These are phyloP conservation scores for Tricholomella constricta DNA, from an alignment of 768 basidiomycete species.

Conservation along the genomic window DNA sequence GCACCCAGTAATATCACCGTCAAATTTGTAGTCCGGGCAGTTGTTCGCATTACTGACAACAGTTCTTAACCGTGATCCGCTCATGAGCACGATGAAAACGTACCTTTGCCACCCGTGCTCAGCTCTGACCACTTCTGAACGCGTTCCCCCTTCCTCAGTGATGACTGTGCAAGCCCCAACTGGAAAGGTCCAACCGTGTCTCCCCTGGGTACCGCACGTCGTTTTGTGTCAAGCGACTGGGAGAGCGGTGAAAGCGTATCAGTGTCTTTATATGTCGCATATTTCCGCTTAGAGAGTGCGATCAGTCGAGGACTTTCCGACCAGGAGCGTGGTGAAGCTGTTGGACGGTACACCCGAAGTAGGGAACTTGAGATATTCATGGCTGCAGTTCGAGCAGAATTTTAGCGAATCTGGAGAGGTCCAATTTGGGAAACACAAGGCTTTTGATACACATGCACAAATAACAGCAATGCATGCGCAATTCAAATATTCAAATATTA, in stretches of 20 bases:
- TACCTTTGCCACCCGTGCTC: conserved; percentile 76
- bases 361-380: conserved; percentile 21
- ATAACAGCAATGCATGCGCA: conserved; percentile 10
- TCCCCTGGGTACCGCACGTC: conserved; percentile 42
- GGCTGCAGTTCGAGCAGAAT: background rate
- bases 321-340: conserved; percentile 7
- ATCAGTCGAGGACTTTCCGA: conserved; percentile 5
- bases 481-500: background rate
- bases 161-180: conserved; percentile 63
- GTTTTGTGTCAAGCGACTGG: conserved; percentile 64
- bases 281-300: conserved; percentile 29
- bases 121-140: conserved; percentile 81
- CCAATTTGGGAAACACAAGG: conserved; percentile 1
- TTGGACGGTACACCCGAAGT: conserved; percentile 13
- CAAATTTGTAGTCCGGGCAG: conserved; percentile 50
- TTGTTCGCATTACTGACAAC: conserved; percentile 46
- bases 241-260: conserved; percentile 56
- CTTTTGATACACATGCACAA: conserved; percentile 15
- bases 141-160: conserved; percentile 54
- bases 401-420: background rate
- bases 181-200: conserved; percentile 80
- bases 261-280: conserved; percentile 50
- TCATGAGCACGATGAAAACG: conserved; percentile 14
- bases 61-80: background rate
- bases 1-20: conserved; percentile 75